Evolutionary conservation across 495 filamentous ascomycete genomes (phyloP), one percentile per base, ranked within the genome.

Genomic region (Xeromyces bisporus): DNA sequence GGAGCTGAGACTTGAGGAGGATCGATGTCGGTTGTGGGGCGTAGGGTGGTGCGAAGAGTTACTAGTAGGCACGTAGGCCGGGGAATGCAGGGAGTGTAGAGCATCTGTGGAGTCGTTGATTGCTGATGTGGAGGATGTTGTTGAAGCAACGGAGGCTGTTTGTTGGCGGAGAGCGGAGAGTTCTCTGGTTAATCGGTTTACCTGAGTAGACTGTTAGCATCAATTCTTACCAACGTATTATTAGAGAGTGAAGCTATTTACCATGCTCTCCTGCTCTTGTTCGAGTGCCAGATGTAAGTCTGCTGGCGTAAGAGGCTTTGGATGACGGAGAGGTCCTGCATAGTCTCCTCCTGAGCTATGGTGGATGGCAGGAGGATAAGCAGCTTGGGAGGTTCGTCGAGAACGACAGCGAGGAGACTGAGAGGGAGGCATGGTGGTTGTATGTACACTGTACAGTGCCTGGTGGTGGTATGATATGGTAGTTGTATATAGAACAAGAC

Each of bases 251-350:
- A 3, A 6, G 16, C n/a, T 21, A 58, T 70, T 33, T 66, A 87
- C 86, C 44, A 93, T 75, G n/a, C 81, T 77, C 50, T 94, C 86
- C 46, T 94, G 86, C 44, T 93, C 86, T 46, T 86, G 83, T 56
- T 94, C 86, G 23, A 92, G 62, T 50, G 86, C 71, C 38, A 77
- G 55, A 54, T 93, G 83, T 23, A 94, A 60, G 46, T 93, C 86
- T 1, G 80, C 80, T 7, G 83, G 75, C 0, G 86, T 92, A 37
- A 92, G 51, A 0, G 84, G 86, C 28, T 80, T 67, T 0, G 85
- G 83, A 41, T 87, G 84, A 41, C 86, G 73, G 39, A 84, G 35
- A 37, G 69, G 83, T 12, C 67, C 83, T 53, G 30, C 64, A 40
- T 73, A 64, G 17, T 76, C 72, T 17, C 40, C 55, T 55, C 49